A percentile compares a stretch with the other conserved stretches of the same genome.
Conservation (phyloP, 2,329 filamentous ascomycete genomes). For the Colletotrichum siamense region DNA sequence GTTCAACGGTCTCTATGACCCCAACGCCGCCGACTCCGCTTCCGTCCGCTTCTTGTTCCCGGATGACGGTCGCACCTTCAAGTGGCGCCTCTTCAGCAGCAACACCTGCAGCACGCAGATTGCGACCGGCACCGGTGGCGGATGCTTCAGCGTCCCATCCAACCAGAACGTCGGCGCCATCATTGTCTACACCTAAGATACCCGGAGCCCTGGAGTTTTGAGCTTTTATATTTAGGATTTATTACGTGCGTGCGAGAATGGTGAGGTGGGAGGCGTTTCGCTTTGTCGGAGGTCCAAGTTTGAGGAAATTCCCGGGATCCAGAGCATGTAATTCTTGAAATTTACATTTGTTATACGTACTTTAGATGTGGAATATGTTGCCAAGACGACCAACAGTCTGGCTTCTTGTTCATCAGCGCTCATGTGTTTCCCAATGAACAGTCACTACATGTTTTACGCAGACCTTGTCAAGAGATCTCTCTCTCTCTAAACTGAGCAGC, state of each 20-base stretch:
- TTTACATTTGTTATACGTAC: background rate
- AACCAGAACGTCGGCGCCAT: background rate
- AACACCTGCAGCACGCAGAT: background rate
- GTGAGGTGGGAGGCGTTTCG: fast-evolving
- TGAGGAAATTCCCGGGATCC: fast-evolving
- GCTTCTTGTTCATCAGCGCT: background rate
- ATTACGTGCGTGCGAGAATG: too few species aligned
- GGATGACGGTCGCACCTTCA: background rate
- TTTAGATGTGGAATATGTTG: background rate
- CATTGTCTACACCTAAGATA: background rate
- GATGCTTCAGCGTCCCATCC: background rate
- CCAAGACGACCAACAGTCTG: fast-evolving
- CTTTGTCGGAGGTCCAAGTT: background rate
- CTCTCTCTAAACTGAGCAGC: fast-evolving
- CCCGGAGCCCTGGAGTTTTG: background rate
- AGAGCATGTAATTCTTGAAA: background rate
- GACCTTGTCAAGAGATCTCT: background rate
- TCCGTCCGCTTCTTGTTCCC: background rate
- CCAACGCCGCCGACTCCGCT: background rate
- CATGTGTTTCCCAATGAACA: background rate
- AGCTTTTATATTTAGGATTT: background rate
- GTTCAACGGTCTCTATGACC: constrained; percentile 1
- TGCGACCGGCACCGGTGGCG: background rate
- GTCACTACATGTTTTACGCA: fast-evolving
- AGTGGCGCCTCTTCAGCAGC: background rate